These are phyloP conservation scores for Aspergillus heteromorphus DNA, from an alignment of 495 filamentous ascomycete genomes.

Conservation along the genomic window DNA sequence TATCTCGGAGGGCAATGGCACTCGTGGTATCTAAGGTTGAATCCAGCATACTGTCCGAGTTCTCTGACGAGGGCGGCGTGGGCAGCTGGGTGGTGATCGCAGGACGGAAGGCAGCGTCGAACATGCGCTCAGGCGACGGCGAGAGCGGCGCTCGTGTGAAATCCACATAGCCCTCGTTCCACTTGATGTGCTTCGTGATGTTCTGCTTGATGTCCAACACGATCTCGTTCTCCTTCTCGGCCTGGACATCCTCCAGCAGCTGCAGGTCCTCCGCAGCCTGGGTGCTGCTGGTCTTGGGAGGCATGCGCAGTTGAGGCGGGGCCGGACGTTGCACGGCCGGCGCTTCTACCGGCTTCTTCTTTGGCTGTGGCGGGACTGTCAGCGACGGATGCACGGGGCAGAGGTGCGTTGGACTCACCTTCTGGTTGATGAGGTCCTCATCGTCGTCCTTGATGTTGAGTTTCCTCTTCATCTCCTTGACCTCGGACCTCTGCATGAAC, in stretches of 20 bases:
- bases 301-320: conserved; percentile 58
- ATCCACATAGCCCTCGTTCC: conserved; percentile 82
- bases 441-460: conserved; percentile 87
- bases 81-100: conserved; percentile 79
- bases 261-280: conserved; percentile 68
- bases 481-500: conserved; percentile 71
- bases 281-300: conserved; percentile 62
- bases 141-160: conserved; percentile 75
- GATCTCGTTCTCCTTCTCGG: conserved; percentile 78
- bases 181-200: conserved; percentile 73
- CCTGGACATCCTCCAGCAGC: conserved; percentile 65
- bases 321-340: conserved; percentile 50
- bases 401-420: conserved; percentile 49
- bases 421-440: conserved; percentile 91
- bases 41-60: conserved; percentile 55
- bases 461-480: conserved; percentile 83
- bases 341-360: conserved; percentile 58
- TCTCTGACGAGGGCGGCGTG: conserved; percentile 78
- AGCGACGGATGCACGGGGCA: conserved; percentile 5
- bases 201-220: conserved; percentile 72
- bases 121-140: conserved; percentile 53
- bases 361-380: conserved; percentile 51
- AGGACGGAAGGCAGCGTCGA: conserved; percentile 64
- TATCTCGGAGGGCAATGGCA: conserved; percentile 44
- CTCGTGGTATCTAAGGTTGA: conserved; percentile 37